phyloP scores from a whole-genome alignment of 2,329 filamentous ascomycete genomes.

The Dactylonectria estremocensis region DNA sequence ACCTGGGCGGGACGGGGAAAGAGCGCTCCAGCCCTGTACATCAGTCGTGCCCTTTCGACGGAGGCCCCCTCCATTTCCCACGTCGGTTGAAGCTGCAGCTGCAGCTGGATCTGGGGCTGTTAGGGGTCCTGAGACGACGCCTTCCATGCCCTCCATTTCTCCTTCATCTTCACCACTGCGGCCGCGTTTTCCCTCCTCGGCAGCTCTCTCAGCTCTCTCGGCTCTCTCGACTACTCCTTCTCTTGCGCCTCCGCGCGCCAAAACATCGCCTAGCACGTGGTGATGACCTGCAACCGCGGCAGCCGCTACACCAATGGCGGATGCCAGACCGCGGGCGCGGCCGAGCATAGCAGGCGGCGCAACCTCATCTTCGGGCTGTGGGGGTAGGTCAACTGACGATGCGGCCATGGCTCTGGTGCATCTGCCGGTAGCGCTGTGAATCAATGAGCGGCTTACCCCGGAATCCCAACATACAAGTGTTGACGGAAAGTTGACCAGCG shows the following conservation, averaged over 20 bases:
- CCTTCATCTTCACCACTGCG: constrained; percentile 13
- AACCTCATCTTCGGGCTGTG: constrained; percentile 45
- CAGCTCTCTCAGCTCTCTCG: background rate
- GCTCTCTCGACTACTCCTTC: background rate
- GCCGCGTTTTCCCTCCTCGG: constrained; percentile 21
- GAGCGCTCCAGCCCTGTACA: constrained; percentile 41
- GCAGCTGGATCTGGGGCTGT: constrained; percentile 27
- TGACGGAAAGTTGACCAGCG: background rate
- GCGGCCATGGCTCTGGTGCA: constrained; percentile 42
- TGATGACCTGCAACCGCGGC: constrained; percentile 41
- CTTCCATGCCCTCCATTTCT: constrained; percentile 25
- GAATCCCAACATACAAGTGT: constrained; percentile 4
- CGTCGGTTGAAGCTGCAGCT: constrained; percentile 9
- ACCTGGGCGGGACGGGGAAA: constrained; percentile 38
- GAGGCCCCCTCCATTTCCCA: constrained; percentile 32
- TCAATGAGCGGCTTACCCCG: background rate
- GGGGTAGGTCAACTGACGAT: constrained; percentile 45
- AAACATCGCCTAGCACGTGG: constrained; percentile 28
- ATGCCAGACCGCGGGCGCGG: constrained; percentile 45
- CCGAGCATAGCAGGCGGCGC: constrained; percentile 42
- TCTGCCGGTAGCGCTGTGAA: background rate
- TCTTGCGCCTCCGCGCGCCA: constrained; percentile 31
- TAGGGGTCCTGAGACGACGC: constrained; percentile 23
- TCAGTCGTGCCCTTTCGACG: constrained; percentile 37
- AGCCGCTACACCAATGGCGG: constrained; percentile 46